phyloP scores from a whole-genome alignment of 2,329 filamentous ascomycete genomes.

The Microcyclospora pomicola region DNA sequence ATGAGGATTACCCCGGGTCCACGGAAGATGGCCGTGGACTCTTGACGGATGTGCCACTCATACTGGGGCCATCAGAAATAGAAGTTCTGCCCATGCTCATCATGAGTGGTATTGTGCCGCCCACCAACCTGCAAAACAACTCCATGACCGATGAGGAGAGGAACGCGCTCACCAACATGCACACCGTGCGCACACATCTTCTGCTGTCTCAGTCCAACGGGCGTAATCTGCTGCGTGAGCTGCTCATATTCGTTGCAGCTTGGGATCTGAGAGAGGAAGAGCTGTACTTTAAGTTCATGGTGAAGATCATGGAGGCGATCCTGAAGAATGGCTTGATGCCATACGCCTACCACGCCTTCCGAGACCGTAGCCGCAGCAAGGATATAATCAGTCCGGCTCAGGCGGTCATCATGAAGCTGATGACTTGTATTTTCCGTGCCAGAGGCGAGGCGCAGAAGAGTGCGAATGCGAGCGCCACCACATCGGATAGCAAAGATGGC shows the following conservation, averaged over 20 bases:
- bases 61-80: constrained; percentile 86
- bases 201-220: constrained; percentile 82
- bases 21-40: constrained; percentile 64
- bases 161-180: constrained; percentile 57
- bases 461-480: constrained; percentile 6
- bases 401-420: constrained; percentile 77
- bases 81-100: constrained; percentile 95
- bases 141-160: constrained; percentile 34
- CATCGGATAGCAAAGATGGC: neutral
- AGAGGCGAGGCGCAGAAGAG: constrained; percentile 30
- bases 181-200: constrained; percentile 80
- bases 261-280: constrained; percentile 93
- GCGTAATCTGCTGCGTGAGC: constrained; percentile 73
- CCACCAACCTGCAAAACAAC: constrained; percentile 42
- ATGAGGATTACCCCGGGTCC: constrained; percentile 53
- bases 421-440: constrained; percentile 76
- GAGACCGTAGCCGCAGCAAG: constrained; percentile 58
- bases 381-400: constrained; percentile 94
- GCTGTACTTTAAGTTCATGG: constrained; percentile 90
- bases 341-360: constrained; percentile 80
- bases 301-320: constrained; percentile 87
- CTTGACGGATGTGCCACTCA: constrained; percentile 85
- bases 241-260: constrained; percentile 90
- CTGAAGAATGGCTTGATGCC: constrained; percentile 80
- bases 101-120: constrained; percentile 82